Percentiles rank a stretch among this genome's conserved stretches.
Conservation (phyloP, 2,329 filamentous ascomycete species). For the Immersiporthe knoxdaviesiana region DNA sequence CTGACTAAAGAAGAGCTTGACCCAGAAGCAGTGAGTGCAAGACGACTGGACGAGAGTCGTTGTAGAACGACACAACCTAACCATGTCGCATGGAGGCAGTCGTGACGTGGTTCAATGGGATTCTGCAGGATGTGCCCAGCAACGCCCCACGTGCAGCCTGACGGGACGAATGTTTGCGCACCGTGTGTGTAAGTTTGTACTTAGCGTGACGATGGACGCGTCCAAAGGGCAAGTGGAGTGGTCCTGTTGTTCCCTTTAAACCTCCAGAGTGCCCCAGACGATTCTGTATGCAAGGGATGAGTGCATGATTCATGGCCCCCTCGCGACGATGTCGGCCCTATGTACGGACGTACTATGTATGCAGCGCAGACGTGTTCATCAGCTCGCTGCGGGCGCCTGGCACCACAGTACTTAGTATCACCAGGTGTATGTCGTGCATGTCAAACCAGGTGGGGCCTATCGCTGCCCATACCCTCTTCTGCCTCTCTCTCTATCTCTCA, state of each 20-base stretch:
- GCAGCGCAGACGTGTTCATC: conserved; percentile 4
- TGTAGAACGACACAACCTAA: background rate
- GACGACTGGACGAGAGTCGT: background rate
- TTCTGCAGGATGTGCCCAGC: no score
- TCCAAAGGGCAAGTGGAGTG: background rate
- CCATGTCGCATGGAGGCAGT: background rate
- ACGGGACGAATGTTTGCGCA: background rate
- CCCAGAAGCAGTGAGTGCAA: background rate
- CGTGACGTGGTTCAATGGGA: background rate
- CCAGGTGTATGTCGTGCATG: conserved; percentile 16
- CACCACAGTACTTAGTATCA: no score
- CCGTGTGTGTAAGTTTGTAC: background rate
- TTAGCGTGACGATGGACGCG: background rate
- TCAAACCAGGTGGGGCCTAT: background rate
- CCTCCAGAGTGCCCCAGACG: background rate
- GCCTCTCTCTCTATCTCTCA: background rate
- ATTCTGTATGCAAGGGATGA: background rate
- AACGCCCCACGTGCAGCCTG: background rate
- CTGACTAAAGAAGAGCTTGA: no score
- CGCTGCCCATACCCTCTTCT: no score
- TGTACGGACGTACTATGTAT: no score
- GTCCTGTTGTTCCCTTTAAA: background rate
- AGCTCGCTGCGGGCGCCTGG: conserved; percentile 1
- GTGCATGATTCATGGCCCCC: background rate
- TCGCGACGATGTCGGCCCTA: background rate